Base-by-base conservation (phyloP, 495 filamentous ascomycete species). In the Aspergillus kassunensis region DNA sequence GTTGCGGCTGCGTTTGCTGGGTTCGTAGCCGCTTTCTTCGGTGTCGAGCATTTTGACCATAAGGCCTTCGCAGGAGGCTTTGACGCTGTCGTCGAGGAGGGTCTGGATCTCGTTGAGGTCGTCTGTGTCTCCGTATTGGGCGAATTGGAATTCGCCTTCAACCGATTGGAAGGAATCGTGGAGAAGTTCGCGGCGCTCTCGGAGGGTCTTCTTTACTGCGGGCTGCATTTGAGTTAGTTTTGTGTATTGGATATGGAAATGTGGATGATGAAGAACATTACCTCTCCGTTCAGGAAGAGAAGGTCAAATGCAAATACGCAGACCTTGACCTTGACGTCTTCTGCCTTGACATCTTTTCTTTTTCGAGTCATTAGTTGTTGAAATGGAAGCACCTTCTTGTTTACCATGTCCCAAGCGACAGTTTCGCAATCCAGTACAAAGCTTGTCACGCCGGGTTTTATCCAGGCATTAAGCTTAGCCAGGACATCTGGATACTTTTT, bases 11-110 rank as follows among this genome's bases (percentile, higher is more conserved):
- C 93, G 85, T 67, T 95, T 96, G 66, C 86, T 90, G 3, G 93
- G 93, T 74, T 97, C 91, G 58, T 98, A 98, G 53, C 87, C 87
- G 61, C 87, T 92, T 65, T 95, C 90, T 0, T 79, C 69, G 2
- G 92, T 95, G 61, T 97, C 90, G 45, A 98, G 72, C 92, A 97
- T 98, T 72, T 98, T 98, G 10, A 98, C 93, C 93, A 98, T 98
- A 29, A 98, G 72, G 5, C 93, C 93, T 73, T 98, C 93, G 60
- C 93, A 98, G 0, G 88, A 90, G 8, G 91, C 88, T 69, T 96
- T 96, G 53, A 97, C 87, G 57, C 83, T 88, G 18, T 97, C 91
- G 51, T 98, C 93, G 8, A 98, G 81, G 59, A 98, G 84, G 18
- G 72, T 77, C 64, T 96, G 91, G 46, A 98, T 97, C 60, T 95